Base-by-base conservation (phyloP, 495 filamentous ascomycete species). In the Cercophora samala region DNA sequence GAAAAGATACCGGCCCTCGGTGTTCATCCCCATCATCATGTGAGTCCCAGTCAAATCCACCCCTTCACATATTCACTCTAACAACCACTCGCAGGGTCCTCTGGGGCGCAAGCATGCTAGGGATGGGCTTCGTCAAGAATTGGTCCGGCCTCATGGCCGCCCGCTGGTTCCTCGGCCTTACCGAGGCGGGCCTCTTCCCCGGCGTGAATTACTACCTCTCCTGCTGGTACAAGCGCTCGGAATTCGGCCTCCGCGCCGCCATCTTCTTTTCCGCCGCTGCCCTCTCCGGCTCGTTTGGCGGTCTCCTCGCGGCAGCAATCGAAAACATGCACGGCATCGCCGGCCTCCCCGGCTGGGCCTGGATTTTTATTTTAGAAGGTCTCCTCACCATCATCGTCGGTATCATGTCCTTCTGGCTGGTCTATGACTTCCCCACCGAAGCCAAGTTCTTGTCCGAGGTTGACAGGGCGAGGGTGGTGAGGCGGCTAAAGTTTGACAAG, bases 211-310 rank as follows among this genome's bases (percentile, higher is more conserved):
- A 93, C 72, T 94, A 93, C 73, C 81, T 96, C 1, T 91, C 88
- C 0, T 93, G 90, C 76, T 95, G 92, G 92, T 96, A 96, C 73
- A 91, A 87, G 73, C 87, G 93, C 8, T 84, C 82, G 53, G 93
- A 97, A 66, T 89, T 96, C 62, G 93, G 93, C 46, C 82, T 81
- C 24, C 81, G 82, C 51, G 78, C 80, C 15, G 93, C 93, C 46
- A 90, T 97, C 63, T 97, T 98, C 83, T 97, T 96, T 79, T 93
- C 90, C 5, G 91, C 93, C 0, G 93, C 93, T 0, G 91, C 93
- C 2, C 74, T 96, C 0, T 89, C 91, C 2, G 93, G 93, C 0
- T 93, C 91, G 1, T 97, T 96, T 64, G 93, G 93, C 76, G 92
- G 92, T 1, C 82, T 95, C 0, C 84, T 96, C 11, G 92, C 92